Base-by-base conservation (phyloP, 2,329 filamentous ascomycete species). In the Pseudocercospora musae region DNA sequence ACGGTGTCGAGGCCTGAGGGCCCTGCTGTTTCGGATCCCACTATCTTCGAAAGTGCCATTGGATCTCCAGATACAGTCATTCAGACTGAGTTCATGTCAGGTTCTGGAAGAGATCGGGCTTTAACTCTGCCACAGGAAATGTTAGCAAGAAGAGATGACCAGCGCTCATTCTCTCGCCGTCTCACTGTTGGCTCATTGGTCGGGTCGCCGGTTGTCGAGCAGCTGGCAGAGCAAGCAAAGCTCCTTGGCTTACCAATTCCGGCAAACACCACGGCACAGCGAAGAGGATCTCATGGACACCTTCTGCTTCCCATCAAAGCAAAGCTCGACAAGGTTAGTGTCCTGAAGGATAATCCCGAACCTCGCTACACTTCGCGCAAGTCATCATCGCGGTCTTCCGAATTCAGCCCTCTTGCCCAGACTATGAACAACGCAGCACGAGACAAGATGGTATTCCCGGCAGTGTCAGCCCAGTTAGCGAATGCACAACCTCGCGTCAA, bases 261-360 rank as follows among this genome's bases (percentile, higher is more conserved):
- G 13, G 58, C 63, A 13, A 70, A 71, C 20, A 65, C 64, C 10
- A 62, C 59, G 23, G 56, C 62, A 9, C 61, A 64, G 33, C 67
- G 62, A 20, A 62, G 68, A 31, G 66, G 60, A 37, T 67, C 69
- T 23, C 64, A 67, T 56, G 62, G 66, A 3, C 61, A 66, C 46
- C 57, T 71, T 2, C 63, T 71, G 18, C 48, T 55, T 18, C 68
- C 68, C 2, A 70, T 71, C 58, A 65, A 59, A 46, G 62, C 59
- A 23, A 69, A 68, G 44, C 62, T 69, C 10, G 62, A 63, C 21
- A 66, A 56, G 37, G 48, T 62, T 58, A 63, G 64, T 46, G 57
- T 69, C 37, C 60, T 66, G 20, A 62, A 52, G 48, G 57, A 57
- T 13, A 49, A 57, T 23, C 44, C 52, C 13, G 52, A 54, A 18